These are phyloP conservation scores for Colletotrichum plurivorum DNA, from an alignment of 2,329 filamentous ascomycete species.

Conservation along the genomic window DNA sequence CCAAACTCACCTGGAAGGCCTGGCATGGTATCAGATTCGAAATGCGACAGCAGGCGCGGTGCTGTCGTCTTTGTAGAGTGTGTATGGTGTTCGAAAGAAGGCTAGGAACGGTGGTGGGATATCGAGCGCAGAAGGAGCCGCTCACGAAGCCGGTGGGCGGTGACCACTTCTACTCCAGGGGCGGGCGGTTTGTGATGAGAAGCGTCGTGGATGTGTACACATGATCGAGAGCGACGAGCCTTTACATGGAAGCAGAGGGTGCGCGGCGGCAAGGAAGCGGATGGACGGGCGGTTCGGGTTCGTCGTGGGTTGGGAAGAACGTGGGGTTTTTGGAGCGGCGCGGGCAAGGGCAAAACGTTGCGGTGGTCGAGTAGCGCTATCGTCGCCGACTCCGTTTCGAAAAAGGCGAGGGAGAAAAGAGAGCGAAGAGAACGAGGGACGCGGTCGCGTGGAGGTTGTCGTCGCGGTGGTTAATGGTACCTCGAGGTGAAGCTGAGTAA, in stretches of 20 bases:
- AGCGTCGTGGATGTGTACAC: slow-evolving; percentile 54
- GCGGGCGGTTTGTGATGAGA: slow-evolving; percentile 53
- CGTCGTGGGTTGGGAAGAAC: no score
- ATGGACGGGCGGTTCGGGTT: no score
- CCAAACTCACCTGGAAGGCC: slow-evolving; percentile 65
- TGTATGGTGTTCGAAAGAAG: no score
- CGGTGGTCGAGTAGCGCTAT: no score
- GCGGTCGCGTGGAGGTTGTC: no score
- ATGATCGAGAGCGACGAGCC: slow-evolving; percentile 52
- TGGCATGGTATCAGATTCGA: slow-evolving; percentile 61
- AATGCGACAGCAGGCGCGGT: slow-evolving; percentile 8
- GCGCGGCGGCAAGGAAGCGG: slow-evolving; percentile 13
- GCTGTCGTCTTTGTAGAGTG: neutral
- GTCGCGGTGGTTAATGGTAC: no score
- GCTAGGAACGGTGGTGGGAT: neutral
- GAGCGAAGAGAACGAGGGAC: no score
- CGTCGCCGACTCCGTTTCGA: no score
- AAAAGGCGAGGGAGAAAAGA: no score
- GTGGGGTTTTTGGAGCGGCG: no score
- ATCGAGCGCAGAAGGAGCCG: slow-evolving; percentile 4
- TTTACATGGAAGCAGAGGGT: slow-evolving; percentile 47
- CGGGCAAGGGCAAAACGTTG: no score
- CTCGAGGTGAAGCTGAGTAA: no score
- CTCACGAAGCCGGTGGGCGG: slow-evolving; percentile 43
- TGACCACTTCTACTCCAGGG: slow-evolving; percentile 49